phyloP scores from a whole-genome alignment of 208 protist species.

The Porcisia hertigi region DNA sequence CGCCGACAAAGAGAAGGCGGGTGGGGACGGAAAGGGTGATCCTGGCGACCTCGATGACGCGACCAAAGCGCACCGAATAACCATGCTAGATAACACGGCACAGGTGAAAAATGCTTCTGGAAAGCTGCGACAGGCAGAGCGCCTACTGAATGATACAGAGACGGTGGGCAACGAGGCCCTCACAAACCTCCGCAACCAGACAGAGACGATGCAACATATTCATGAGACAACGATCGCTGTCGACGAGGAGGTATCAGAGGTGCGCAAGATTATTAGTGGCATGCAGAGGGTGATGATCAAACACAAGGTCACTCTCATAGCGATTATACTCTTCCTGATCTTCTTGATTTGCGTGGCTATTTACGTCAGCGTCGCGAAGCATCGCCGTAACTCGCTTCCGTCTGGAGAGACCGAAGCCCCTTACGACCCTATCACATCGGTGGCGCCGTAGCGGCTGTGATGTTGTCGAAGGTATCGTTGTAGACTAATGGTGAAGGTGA shows the following conservation, averaged over 20 bases:
- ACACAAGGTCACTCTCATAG: conserved; percentile 67
- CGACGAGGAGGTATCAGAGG: conserved; percentile 74
- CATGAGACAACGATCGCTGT: conserved; percentile 64
- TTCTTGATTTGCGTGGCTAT: conserved; percentile 69
- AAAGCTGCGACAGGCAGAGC: conserved; percentile 58
- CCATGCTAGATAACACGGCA: conserved; percentile 81
- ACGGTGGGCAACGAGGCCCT: conserved; percentile 58
- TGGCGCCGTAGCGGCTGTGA: conserved; percentile 14
- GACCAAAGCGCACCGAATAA: conserved; percentile 47
- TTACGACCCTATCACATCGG: conserved; percentile 34
- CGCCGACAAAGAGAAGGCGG: conserved; percentile 4
- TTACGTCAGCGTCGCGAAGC: conserved; percentile 53
- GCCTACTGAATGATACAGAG: conserved; percentile 70
- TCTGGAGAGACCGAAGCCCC: conserved; percentile 23
- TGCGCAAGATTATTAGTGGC: conserved; percentile 57
- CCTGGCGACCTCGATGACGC: conserved; percentile 46
- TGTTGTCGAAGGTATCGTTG: not conserved
- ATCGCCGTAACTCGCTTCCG: conserved; percentile 20
- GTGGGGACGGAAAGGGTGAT: not conserved
- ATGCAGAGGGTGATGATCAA: conserved; percentile 78
- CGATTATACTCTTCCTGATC: conserved; percentile 57
- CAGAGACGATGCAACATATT: conserved; percentile 69
- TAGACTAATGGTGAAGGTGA: not conserved
- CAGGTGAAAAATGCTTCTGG: conserved; percentile 61
- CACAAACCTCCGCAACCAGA: conserved; percentile 60